These are phyloP conservation scores for Diaporthe sp. DNA, from an alignment of 2,329 filamentous ascomycete species.

Conservation along the genomic window DNA sequence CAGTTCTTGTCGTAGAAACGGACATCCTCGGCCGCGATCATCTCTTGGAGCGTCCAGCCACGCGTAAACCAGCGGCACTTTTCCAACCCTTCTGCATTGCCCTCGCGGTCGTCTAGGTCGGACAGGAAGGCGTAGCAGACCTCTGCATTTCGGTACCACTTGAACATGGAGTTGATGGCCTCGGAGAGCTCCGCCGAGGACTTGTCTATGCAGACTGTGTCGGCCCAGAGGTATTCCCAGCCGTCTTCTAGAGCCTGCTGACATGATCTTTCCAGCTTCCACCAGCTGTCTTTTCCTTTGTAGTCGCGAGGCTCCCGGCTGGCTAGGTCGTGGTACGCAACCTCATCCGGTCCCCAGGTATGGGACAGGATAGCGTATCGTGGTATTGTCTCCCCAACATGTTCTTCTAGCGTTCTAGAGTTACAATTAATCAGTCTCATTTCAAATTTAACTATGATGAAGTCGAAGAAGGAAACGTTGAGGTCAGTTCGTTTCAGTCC, in stretches of 20 bases:
- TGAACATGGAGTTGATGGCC: constrained; percentile 39
- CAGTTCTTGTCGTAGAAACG: constrained; percentile 42
- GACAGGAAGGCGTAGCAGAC: constrained; percentile 37
- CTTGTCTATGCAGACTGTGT: constrained; percentile 41
- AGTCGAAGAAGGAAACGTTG: background rate
- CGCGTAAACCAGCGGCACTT: constrained; percentile 32
- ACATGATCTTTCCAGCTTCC: constrained; percentile 17
- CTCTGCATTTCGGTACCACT: constrained; percentile 34
- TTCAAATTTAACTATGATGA: background rate
- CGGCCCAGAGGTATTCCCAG: constrained; percentile 35
- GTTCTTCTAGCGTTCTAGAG: constrained; percentile 11
- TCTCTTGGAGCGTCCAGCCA: constrained; percentile 39
- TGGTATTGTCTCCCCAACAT: constrained; percentile 30
- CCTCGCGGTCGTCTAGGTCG: background rate
- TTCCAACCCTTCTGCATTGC: background rate
- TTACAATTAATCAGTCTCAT: constrained; percentile 35
- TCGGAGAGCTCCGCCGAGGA: constrained; percentile 35
- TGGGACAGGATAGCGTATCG: constrained; percentile 46
- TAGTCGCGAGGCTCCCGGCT: constrained; percentile 15
- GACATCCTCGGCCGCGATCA: constrained; percentile 38
- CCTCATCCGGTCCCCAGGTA: constrained; percentile 45
- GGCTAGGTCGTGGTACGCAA: constrained; percentile 40
- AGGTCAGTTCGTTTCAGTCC: too few relatives aligned
- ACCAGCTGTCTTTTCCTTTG: constrained; percentile 8
- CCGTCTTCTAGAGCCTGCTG: constrained; percentile 20